Percentiles rank a stretch among this genome's conserved stretches.
Evolutionary conservation across 2,329 filamentous ascomycete genomes (phyloP).

Genomic region (Sclerotinia borealis): DNA sequence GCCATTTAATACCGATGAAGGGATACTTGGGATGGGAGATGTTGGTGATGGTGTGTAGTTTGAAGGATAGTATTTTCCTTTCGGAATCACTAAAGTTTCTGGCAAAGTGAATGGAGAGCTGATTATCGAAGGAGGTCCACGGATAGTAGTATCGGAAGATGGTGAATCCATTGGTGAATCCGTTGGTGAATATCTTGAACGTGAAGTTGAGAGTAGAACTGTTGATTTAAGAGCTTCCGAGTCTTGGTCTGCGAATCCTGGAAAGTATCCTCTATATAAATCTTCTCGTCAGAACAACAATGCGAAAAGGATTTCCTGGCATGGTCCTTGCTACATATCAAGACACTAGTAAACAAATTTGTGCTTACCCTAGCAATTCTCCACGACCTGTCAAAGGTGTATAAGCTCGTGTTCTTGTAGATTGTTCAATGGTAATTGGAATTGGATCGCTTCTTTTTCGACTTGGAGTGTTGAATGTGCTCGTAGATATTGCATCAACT

Average conservation of each 20-base stretch:
- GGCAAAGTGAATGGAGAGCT: constrained; percentile 14
- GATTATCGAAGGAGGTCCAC: constrained; percentile 8
- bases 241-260: constrained; percentile 47
- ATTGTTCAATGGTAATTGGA: constrained; percentile 47
- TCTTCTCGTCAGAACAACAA: constrained; percentile 7
- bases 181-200: constrained; percentile 35
- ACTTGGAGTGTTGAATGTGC: constrained; percentile 18
- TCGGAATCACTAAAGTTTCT: constrained; percentile 36
- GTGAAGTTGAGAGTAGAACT: constrained; percentile 6
- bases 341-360: background rate
- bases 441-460: constrained; percentile 43
- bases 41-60: constrained; percentile 44
- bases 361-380: constrained; percentile 51
- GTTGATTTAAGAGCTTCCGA: constrained; percentile 34
- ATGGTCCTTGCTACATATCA: constrained; percentile 9
- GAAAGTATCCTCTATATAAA: constrained; percentile 50
- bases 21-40: constrained; percentile 16
- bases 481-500: constrained; percentile 12
- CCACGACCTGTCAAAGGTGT: constrained; percentile 48
- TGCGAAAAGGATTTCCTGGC: background rate
- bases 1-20: constrained; percentile 21
- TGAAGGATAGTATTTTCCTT: constrained; percentile 59
- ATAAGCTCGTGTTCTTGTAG: constrained; percentile 40
- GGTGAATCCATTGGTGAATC: constrained; percentile 9
- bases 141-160: constrained; percentile 11